A percentile compares a stretch with the other conserved stretches of the same genome.
Conservation (phyloP, 192 early-diverging fungal genomes). For the Cladochytrium replicatum region DNA sequence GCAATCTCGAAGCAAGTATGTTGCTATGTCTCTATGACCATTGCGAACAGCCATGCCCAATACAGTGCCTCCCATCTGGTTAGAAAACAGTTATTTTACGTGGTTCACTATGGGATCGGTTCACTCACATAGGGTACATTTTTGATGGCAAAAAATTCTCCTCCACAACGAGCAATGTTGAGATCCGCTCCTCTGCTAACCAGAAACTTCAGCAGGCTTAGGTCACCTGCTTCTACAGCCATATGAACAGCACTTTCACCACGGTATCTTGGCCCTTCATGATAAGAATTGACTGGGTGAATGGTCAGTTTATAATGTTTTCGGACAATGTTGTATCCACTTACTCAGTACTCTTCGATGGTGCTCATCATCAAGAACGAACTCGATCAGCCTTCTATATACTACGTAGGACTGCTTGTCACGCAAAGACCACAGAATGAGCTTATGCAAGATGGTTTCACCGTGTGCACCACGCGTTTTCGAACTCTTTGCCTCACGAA, state of each 20-base stretch:
- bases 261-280: neutral
- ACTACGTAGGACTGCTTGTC: neutral
- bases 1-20: neutral
- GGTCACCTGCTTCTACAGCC: neutral
- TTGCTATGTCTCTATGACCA: neutral
- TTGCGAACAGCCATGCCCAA: neutral
- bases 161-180: neutral
- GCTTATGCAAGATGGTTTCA: conserved; percentile 1
- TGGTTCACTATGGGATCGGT: neutral
- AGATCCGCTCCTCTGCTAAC: neutral
- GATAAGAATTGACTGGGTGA: neutral
- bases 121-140: neutral
- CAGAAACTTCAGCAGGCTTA: neutral
- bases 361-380: neutral
- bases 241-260: neutral
- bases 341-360: neutral
- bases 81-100: neutral
- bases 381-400: neutral
- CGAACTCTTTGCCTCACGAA: too few relatives aligned
- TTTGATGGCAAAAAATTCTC: neutral
- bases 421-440: neutral
- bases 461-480: too few relatives aligned
- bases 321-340: too few relatives aligned
- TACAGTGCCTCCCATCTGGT: too few relatives aligned
- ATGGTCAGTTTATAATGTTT: neutral